Percentiles rank a stretch among this genome's conserved stretches.
These are phyloP conservation scores for Botryotinia convoluta DNA, from an alignment of 2,329 filamentous ascomycete species.

Conservation along the genomic window DNA sequence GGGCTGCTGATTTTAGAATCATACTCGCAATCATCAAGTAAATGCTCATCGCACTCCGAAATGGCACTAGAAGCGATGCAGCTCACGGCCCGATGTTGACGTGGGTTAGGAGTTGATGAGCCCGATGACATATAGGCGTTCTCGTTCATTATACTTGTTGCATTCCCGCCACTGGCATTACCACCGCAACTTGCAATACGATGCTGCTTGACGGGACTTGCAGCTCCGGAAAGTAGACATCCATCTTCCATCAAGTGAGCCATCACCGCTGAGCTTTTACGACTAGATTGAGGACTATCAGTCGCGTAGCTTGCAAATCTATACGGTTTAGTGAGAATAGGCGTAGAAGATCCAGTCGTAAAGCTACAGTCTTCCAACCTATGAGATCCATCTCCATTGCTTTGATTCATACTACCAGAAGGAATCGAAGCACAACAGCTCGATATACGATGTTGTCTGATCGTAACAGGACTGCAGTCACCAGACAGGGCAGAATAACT, in stretches of 20 bases:
- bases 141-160: neutral
- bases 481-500: neutral
- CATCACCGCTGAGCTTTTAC: neutral
- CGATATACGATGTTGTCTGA: conserved; percentile 6
- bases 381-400: neutral
- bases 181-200: neutral
- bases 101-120: neutral
- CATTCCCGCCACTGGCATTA: neutral
- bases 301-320: neutral
- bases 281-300: neutral
- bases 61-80: neutral
- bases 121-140: neutral
- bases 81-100: neutral
- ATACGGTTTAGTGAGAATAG: neutral
- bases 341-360: conserved; percentile 7
- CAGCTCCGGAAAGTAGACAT: conserved; percentile 10
- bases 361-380: neutral
- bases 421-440: conserved; percentile 10
- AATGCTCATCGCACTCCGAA: neutral
- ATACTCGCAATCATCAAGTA: conserved; percentile 8
- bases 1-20: neutral
- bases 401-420: neutral
- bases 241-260: conserved; percentile 6
- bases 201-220: conserved; percentile 12
- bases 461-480: neutral